phyloP scores from a whole-genome alignment of 805 yeast genomes.

The Saccharomycopsis oosterbeekiorum region DNA sequence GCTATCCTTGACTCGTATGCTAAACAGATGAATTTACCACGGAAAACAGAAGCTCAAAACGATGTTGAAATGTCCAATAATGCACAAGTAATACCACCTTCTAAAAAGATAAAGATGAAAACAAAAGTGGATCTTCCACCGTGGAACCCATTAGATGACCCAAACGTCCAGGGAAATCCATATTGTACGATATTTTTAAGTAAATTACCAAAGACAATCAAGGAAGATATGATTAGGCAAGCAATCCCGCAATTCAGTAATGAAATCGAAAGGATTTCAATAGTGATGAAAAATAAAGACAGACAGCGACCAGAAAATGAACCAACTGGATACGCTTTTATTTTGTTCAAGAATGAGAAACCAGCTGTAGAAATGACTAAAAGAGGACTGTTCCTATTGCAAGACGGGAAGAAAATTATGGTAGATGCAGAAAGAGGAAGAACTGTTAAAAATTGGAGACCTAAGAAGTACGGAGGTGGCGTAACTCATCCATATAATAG shows the following conservation, averaged over 20 bases:
- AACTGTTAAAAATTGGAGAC: constrained; percentile 55
- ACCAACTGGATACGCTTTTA: constrained; percentile 77
- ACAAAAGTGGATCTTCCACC: constrained; percentile 17
- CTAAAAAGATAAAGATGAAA: constrained; percentile 24
- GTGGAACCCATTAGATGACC: constrained; percentile 53
- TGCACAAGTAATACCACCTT: neutral
- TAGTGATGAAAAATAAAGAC: constrained; percentile 43
- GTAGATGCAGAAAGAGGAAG: constrained; percentile 70
- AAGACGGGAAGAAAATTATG: constrained; percentile 42
- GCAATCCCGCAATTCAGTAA: constrained; percentile 42
- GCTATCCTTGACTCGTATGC: neutral
- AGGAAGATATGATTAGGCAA: constrained; percentile 59
- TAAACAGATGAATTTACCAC: neutral
- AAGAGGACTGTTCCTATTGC: constrained; percentile 30
- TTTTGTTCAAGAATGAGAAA: constrained; percentile 54
- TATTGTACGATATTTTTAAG: constrained; percentile 69
- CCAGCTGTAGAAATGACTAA: constrained; percentile 53
- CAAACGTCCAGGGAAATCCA: constrained; percentile 60
- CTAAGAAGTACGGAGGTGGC: constrained; percentile 81
- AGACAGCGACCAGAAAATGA: constrained; percentile 29
- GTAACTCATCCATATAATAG: constrained; percentile 36
- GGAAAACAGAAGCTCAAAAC: too few species aligned
- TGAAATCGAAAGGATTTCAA: constrained; percentile 48
- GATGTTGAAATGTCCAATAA: neutral
- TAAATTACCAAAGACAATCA: constrained; percentile 52